A percentile compares a stretch with the other conserved stretches of the same genome.
Evolutionary conservation across 2,329 filamentous ascomycete species (phyloP).

Genomic region (Hypoxylon sp.): DNA sequence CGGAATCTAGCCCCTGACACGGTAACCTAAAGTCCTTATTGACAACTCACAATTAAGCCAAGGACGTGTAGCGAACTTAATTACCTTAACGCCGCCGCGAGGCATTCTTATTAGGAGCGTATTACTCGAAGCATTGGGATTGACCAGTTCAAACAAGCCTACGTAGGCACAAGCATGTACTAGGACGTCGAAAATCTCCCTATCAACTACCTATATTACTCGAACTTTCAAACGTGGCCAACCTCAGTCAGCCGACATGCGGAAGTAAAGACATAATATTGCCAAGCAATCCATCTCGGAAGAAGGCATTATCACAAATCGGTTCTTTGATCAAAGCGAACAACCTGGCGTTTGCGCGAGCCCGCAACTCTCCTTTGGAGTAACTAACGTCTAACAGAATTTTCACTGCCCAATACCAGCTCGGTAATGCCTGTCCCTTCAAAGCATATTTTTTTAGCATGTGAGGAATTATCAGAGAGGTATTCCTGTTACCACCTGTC

Average conservation of each 20-base stretch:
- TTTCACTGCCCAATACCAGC: not conserved
- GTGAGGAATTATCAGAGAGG: slow-evolving; percentile 1
- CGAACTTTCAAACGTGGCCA: slow-evolving; percentile 1
- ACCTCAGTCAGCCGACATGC: slow-evolving; percentile 1
- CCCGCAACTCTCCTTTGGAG: not conserved
- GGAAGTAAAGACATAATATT: not conserved
- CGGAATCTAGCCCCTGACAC: slow-evolving; percentile 9
- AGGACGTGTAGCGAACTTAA: slow-evolving; percentile 12
- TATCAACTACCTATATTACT: too few species aligned
- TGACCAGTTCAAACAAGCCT: not conserved
- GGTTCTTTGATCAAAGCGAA: not conserved
- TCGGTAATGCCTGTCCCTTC: not conserved
- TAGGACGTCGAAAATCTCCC: not conserved
- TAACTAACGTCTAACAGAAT: not conserved
- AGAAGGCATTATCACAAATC: slow-evolving; percentile 1
- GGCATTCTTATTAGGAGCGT: slow-evolving; percentile 1
- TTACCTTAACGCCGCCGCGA: not conserved
- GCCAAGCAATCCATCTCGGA: not conserved
- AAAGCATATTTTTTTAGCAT: not conserved
- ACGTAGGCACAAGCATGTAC: slow-evolving; percentile 9
- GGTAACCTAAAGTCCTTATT: slow-evolving; percentile 8
- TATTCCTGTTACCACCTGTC: not conserved
- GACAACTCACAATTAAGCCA: slow-evolving; percentile 11
- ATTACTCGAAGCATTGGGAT: not conserved
- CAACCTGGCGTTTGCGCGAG: not conserved